A percentile compares a stretch with the other conserved stretches of the same genome.
Conservation (phyloP, 768 basidiomycete genomes). For the Boletus tylopilopsis region DNA sequence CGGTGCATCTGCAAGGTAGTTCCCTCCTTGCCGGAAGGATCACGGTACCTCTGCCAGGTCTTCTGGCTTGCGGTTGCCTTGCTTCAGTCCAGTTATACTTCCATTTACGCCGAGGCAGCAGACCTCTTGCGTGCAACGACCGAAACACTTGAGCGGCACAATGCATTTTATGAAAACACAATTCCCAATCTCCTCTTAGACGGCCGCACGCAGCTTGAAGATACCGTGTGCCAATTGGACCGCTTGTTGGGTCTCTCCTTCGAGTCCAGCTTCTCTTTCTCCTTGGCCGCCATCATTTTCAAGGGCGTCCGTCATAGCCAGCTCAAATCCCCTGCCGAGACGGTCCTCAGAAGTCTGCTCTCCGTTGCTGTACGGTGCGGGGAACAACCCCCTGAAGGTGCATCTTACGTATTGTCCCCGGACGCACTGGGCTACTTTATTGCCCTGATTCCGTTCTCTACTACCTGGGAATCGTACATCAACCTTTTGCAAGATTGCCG, state of each 20-base stretch:
- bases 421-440: slow-evolving; percentile 78
- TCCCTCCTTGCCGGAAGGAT: slow-evolving; percentile 62
- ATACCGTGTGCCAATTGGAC: slow-evolving; percentile 69
- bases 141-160: slow-evolving; percentile 59
- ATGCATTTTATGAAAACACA: slow-evolving; percentile 50
- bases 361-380: slow-evolving; percentile 52
- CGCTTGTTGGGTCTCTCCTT: slow-evolving; percentile 72
- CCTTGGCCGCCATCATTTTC: slow-evolving; percentile 78
- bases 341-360: slow-evolving; percentile 59
- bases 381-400: slow-evolving; percentile 35
- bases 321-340: slow-evolving; percentile 58
- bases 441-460: slow-evolving; percentile 68
- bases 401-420: slow-evolving; percentile 43
- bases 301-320: slow-evolving; percentile 75
- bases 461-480: slow-evolving; percentile 52
- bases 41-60: slow-evolving; percentile 67
- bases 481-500: slow-evolving; percentile 61
- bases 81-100: slow-evolving; percentile 71
- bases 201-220: slow-evolving; percentile 59
- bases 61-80: slow-evolving; percentile 90
- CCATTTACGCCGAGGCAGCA: slow-evolving; percentile 66
- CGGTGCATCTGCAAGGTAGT: slow-evolving; percentile 79
- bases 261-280: slow-evolving; percentile 75
- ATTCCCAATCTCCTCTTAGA: slow-evolving; percentile 61
- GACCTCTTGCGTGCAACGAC: slow-evolving; percentile 62